These are phyloP conservation scores for Pistacia integerrima DNA, from an alignment of 345 rosid genomes.

Conservation along the genomic window DNA sequence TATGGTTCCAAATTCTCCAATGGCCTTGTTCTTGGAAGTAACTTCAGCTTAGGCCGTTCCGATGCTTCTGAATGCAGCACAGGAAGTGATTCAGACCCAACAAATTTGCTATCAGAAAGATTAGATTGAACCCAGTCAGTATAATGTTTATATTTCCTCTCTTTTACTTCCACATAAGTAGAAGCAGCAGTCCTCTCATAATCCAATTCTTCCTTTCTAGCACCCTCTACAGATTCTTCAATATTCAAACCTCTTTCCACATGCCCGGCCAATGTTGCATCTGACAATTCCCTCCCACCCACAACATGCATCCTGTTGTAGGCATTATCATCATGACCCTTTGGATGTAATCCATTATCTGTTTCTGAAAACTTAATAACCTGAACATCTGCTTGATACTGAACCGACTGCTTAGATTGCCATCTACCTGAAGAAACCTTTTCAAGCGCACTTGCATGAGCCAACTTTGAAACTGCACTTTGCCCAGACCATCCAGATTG, in stretches of 20 bases:
- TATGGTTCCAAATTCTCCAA: conserved; percentile 48
- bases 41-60: conserved; percentile 71
- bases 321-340: conserved; percentile 33
- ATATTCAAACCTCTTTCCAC: conserved; percentile 37
- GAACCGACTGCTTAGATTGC: conserved; percentile 58
- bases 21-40: conserved; percentile 68
- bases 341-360: conserved; percentile 32
- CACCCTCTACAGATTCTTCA: conserved; percentile 43
- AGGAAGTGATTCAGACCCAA: conserved; percentile 40
- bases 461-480: conserved; percentile 57
- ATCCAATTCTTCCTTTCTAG: conserved; percentile 42
- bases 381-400: conserved; percentile 50
- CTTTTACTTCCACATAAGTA: conserved; percentile 45
- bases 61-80: conserved; percentile 41
- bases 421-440: conserved; percentile 80
- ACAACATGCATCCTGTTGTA: conserved; percentile 29
- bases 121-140: conserved; percentile 38
- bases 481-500: conserved; percentile 53
- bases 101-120: conserved; percentile 40
- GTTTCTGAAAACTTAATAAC: conserved; percentile 44
- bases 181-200: conserved; percentile 35
- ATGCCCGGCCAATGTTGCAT: conserved; percentile 34
- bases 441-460: conserved; percentile 69
- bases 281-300: conserved; percentile 37
- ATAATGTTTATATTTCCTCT: conserved; percentile 30